Evolutionary conservation across 306 rosid species (phyloP).

Genomic region (Citrullus mucosospermus): DNA sequence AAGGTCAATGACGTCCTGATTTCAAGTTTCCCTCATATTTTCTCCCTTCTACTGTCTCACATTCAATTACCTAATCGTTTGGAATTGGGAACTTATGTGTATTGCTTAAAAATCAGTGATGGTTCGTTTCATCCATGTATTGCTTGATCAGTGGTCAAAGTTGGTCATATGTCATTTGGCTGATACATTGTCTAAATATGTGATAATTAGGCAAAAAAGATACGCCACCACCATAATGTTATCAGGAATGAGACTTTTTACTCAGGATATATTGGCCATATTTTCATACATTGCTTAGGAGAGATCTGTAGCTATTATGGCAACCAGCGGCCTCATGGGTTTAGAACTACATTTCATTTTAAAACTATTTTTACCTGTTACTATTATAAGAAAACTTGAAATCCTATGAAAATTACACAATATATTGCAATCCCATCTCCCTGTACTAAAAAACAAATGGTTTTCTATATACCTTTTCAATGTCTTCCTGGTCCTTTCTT

Average conservation of each 20-base stretch:
- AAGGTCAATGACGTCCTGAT: neutral
- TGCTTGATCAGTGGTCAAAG: neutral
- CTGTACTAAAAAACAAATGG: neutral
- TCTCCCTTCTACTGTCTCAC: neutral
- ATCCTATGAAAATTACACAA: neutral
- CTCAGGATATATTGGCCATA: neutral
- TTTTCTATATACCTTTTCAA: slow-evolving; percentile 46
- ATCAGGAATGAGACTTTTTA: neutral
- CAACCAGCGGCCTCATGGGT: neutral
- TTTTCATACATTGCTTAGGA: neutral
- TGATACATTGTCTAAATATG: neutral
- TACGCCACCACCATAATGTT: too few relatives aligned
- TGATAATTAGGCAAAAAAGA: neutral
- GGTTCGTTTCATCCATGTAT: neutral
- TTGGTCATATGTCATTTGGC: neutral
- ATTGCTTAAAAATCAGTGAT: neutral
- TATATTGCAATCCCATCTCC: neutral
- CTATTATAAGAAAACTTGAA: neutral
- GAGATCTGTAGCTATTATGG: neutral
- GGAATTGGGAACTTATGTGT: neutral
- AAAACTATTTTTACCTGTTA: neutral
- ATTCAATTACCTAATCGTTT: neutral
- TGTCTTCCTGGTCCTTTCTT: slow-evolving; percentile 58
- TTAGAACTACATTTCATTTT: neutral
- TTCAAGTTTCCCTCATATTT: neutral